These are phyloP conservation scores for Xylariaceae sp. DNA, from an alignment of 2,329 filamentous ascomycete species.

Conservation along the genomic window DNA sequence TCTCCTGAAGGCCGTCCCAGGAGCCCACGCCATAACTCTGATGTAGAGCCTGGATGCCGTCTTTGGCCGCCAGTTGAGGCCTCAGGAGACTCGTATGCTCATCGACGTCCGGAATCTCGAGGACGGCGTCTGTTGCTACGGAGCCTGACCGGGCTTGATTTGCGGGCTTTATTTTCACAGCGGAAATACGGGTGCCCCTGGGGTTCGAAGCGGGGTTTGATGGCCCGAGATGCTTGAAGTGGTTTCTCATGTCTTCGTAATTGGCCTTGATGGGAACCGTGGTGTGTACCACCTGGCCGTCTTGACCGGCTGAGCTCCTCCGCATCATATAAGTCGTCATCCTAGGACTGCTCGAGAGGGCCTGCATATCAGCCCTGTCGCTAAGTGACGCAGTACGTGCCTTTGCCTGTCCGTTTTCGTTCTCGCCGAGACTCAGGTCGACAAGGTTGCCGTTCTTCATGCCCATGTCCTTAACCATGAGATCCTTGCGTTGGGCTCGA, in stretches of 20 bases:
- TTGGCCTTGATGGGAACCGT: constrained; percentile 52
- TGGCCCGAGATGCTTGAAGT: constrained; percentile 58
- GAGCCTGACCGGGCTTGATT: constrained; percentile 16
- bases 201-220: constrained; percentile 61
- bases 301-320: constrained; percentile 46
- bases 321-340: constrained; percentile 53
- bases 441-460: constrained; percentile 29
- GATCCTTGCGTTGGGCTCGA: constrained; percentile 38
- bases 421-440: constrained; percentile 30
- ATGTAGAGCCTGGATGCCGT: constrained; percentile 56
- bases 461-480: constrained; percentile 25
- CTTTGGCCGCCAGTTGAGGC: constrained; percentile 51
- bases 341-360: constrained; percentile 38
- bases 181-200: constrained; percentile 51
- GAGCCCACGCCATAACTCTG: constrained; percentile 42
- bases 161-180: constrained; percentile 58
- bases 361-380: too few relatives aligned
- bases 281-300: constrained; percentile 40
- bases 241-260: constrained; percentile 54
- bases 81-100: constrained; percentile 32
- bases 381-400: constrained; percentile 28
- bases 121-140: constrained; percentile 11
- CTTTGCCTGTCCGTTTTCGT: constrained; percentile 7
- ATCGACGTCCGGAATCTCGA: constrained; percentile 14
- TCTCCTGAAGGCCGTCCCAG: too few relatives aligned